Conservation (phyloP, 352 stramenopile species). For the Phytophthora lateralis region DNA sequence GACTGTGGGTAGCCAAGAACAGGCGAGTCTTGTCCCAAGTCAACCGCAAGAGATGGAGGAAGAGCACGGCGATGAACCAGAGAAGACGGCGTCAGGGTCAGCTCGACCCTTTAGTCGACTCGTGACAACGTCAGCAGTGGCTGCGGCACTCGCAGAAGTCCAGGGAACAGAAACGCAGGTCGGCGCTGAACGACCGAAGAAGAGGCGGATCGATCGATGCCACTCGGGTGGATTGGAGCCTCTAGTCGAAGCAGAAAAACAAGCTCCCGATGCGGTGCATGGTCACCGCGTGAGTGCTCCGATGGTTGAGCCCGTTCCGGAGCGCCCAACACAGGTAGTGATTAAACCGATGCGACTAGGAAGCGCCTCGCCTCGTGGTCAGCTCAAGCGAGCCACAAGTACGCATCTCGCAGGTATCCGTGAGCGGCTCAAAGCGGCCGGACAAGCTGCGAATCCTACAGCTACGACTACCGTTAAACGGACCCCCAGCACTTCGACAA, state of each 20-base stretch:
- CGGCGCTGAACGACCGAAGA: conserved; percentile 16
- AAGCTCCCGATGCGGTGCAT: neutral
- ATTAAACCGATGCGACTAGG: conserved; percentile 12
- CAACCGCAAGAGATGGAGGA: conserved; percentile 4
- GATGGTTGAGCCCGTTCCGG: neutral
- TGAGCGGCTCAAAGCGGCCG: conserved; percentile 20
- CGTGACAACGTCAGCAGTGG: conserved; percentile 29
- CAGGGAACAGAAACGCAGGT: conserved; percentile 17
- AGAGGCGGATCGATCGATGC: conserved; percentile 14
- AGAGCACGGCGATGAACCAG: neutral
- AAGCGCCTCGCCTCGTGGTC: conserved; percentile 17
- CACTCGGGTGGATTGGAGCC: conserved; percentile 22
- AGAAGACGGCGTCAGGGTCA: conserved; percentile 7
- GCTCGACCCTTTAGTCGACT: conserved; percentile 22
- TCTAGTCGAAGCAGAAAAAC: conserved; percentile 3
- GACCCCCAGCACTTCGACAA: conserved; percentile 4
- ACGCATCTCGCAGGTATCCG: conserved; percentile 27
- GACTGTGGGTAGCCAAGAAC: neutral
- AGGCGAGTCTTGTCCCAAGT: neutral
- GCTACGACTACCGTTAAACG: conserved; percentile 6
- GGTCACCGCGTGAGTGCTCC: conserved; percentile 19
- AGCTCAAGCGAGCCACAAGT: conserved; percentile 25
- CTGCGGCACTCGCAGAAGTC: conserved; percentile 31
- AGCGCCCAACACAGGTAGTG: neutral
- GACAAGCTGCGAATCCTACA: conserved; percentile 3